Evolutionary conservation across 2,329 filamentous ascomycete species (phyloP), one percentile per base, ranked within the genome.

Genomic region (Polychaeton citri): DNA sequence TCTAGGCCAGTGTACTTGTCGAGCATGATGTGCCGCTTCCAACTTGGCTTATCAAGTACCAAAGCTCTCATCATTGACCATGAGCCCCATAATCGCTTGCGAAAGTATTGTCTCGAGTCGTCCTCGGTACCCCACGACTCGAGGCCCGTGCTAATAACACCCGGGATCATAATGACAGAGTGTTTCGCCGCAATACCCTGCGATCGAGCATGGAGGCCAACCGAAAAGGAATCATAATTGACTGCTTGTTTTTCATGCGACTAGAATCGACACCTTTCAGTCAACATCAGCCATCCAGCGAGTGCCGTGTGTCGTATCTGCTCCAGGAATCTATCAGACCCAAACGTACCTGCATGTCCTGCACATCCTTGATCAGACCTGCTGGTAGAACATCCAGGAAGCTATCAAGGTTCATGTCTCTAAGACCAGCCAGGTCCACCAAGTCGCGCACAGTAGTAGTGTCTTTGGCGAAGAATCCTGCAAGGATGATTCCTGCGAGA

Each of bases 1-100:
- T 98, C 90, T 16, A 98, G 66, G 0, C 90, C 90, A 0, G 88
- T 95, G 24, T 75, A 61, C 57, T 88, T 87, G 60, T 98, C 90
- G 8, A 98, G 71, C 87, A 96, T 96, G 47, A 98, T 84, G 57
- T 98, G 90, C 50, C 68, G 79, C 66, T 95, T 98, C 90, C 90
- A 98, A 21, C 74, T 71, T 19, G 92, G 79, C 60, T 96, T 95
- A 58, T 96, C 90, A 51, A 93, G 62, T 2, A 98, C 84, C 45
- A 98, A 63, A 0, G 90, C 88, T 34, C 81, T 74, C 86, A 98
- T 95, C 90, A 98, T 98, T 44, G 76, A 93, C 90, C 92, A 98
- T 48, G 85, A 94, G 4, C 90, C 90, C 90, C 90, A 98, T 34
- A 98, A 64, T 36, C 90, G 71, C 63, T 92, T 94, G 43, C 90